Evolutionary conservation across 2,329 filamentous ascomycete genomes (phyloP).

Genomic region (Penicillium carneum): DNA sequence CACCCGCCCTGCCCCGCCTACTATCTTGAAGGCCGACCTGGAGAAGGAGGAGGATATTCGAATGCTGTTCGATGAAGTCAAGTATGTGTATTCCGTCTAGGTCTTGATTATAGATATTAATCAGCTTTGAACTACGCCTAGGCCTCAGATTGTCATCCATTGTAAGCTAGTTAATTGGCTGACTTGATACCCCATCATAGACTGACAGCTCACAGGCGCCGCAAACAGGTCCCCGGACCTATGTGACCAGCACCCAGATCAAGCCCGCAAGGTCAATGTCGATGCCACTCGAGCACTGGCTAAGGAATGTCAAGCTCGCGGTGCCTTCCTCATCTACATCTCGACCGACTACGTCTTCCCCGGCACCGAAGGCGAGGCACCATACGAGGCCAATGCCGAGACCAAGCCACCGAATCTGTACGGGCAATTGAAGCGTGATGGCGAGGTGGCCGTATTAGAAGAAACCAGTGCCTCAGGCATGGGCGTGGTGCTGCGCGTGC

Average conservation of each 20-base stretch:
- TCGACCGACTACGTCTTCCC: constrained; percentile 81
- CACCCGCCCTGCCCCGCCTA: constrained; percentile 73
- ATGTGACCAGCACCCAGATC: constrained; percentile 79
- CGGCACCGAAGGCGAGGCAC: constrained; percentile 80
- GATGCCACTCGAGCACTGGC: constrained; percentile 73
- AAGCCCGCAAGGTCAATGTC: constrained; percentile 76
- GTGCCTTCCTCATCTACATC: constrained; percentile 64
- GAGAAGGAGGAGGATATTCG: constrained; percentile 56
- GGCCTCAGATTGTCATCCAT: constrained; percentile 80
- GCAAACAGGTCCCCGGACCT: constrained; percentile 88
- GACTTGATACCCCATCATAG: not conserved
- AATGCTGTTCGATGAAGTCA: constrained; percentile 59
- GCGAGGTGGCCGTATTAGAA: constrained; percentile 73
- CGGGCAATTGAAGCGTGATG: constrained; percentile 74
- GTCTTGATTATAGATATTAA: constrained; percentile 1
- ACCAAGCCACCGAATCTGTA: constrained; percentile 81
- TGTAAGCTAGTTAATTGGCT: constrained; percentile 61
- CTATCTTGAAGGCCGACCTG: constrained; percentile 67
- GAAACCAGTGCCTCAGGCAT: constrained; percentile 62
- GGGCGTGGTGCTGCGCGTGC: constrained; percentile 77
- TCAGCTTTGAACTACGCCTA: constrained; percentile 43
- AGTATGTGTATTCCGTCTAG: constrained; percentile 48
- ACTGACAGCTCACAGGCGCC: constrained; percentile 64
- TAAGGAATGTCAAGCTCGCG: constrained; percentile 65
- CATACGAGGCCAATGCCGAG: constrained; percentile 71